Conservation (phyloP, 495 filamentous ascomycete species). For the Poronia punctata region DNA sequence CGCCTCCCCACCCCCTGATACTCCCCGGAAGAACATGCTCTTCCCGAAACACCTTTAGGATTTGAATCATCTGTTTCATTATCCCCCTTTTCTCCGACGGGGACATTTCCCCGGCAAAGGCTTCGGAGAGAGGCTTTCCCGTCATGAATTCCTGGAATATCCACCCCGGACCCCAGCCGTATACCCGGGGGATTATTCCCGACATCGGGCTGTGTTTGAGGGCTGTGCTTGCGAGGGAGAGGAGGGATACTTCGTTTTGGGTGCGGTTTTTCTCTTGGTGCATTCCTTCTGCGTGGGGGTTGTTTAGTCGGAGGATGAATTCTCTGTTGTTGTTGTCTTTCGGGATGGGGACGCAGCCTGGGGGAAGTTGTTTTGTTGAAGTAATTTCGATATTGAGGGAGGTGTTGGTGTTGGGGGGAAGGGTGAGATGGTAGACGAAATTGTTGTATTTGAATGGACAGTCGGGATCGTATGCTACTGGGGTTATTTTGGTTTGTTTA, state of each 20-base stretch:
- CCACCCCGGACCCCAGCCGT: conserved; percentile 24
- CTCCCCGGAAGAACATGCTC: conserved; percentile 13
- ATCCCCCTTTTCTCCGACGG: conserved; percentile 16
- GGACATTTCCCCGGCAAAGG: conserved; percentile 3
- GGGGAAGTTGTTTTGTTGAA: conserved; percentile 5
- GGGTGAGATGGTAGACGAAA: conserved; percentile 26
- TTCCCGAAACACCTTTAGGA: conserved; percentile 16
- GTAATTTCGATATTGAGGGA: background rate
- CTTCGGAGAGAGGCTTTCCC: conserved; percentile 12
- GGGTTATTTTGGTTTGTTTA: conserved; percentile 13
- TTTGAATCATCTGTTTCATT: conserved; percentile 16
- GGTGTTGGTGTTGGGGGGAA: conserved; percentile 5
- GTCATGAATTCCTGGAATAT: conserved; percentile 25
- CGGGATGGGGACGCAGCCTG: conserved; percentile 17
- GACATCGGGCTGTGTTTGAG: conserved; percentile 18
- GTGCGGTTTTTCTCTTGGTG: conserved; percentile 18
- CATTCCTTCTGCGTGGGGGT: conserved; percentile 24
- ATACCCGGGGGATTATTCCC: conserved; percentile 22
- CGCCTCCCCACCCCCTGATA: conserved; percentile 16
- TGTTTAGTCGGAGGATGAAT: conserved; percentile 24
- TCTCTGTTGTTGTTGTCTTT: conserved; percentile 17
- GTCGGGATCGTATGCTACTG: conserved; percentile 27
- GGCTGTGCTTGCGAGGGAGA: conserved; percentile 25
- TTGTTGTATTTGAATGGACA: conserved; percentile 32
- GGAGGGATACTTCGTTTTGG: conserved; percentile 24